Evolutionary conservation across 768 basidiomycete genomes (phyloP), one percentile per base, ranked within the genome.

Genomic region (Pulveroboletus sp.): DNA sequence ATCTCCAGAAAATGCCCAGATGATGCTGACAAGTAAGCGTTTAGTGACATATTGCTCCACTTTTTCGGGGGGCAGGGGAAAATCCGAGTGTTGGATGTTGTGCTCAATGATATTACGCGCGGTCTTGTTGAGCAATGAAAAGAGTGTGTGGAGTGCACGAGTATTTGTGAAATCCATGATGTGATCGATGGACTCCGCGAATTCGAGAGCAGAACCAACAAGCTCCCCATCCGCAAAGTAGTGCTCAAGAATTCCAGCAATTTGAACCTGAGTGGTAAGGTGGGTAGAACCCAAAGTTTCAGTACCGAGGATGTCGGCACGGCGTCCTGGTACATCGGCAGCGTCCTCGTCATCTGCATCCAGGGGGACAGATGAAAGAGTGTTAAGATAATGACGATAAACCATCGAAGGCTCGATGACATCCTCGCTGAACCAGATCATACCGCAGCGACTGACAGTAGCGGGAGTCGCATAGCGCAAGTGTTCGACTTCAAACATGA

Each of bases 401-500:
- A 96, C 81, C 96, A 98, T 97, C 1, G 77, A 72, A 6, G 93
- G 84, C 56, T 91, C 86, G 26, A 99, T 83, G 42, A 96, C 84
- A 56, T 97, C 93, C 51, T 97, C 93, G 65, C 93, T 97, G 74
- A 99, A 99, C 96, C 96, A 99, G 60, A 99, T 95, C 96, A 99
- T 99, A 66, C 96, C 96, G 63, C 96, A 99, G 49, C 96, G 94
- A 81, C 93, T 96, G 76, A 99, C 96, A 26, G 96, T 99, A 14
- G 96, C 96, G 47, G 89, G 83, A 4, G 96, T 99, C 0, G 96
- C 96, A 67, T 95, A 99, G 61, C 85, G 88, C 57, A 99, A 80
- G 67, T 96, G 93, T 66, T 98, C 96, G 49, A 98, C 96, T 67
- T 99, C 96, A 66, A 99, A 98, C 93, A 99, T 95, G 68, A 99